Percentiles rank a stretch among this genome's conserved stretches.
phyloP scores from a whole-genome alignment of 2,329 filamentous ascomycete species.

The Penicillium brevicompactum region DNA sequence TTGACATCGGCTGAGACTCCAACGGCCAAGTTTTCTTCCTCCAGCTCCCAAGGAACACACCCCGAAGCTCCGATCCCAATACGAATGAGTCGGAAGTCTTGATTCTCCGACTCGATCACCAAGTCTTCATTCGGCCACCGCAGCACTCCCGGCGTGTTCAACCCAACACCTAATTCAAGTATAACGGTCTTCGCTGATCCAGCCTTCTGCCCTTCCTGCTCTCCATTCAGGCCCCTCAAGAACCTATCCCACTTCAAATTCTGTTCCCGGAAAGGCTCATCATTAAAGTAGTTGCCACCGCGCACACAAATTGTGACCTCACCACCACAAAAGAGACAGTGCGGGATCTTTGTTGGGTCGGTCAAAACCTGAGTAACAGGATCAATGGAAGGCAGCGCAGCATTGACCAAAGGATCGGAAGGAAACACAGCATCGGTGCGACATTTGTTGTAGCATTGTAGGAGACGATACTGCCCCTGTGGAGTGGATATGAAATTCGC shows the following conservation, averaged over 20 bases:
- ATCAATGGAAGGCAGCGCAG: constrained; percentile 20
- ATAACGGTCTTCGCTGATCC: constrained; percentile 10
- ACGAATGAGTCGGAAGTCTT: constrained; percentile 16
- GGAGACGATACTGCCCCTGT: constrained; percentile 22
- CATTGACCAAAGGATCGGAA: constrained; percentile 19
- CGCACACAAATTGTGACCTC: constrained; percentile 25
- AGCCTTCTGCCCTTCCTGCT: too few relatives aligned
- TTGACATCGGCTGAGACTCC: constrained; percentile 9
- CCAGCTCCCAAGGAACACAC: constrained; percentile 22
- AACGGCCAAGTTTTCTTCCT: constrained; percentile 16
- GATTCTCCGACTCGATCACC: constrained; percentile 7
- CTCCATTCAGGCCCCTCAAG: not conserved
- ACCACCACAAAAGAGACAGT: constrained; percentile 19
- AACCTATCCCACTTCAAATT: constrained; percentile 17
- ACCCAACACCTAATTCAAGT: constrained; percentile 24
- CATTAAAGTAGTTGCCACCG: constrained; percentile 25
- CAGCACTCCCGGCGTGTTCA: constrained; percentile 26
- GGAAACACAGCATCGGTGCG: constrained; percentile 19
- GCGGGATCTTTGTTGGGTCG: constrained; percentile 14
- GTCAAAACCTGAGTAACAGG: constrained; percentile 14
- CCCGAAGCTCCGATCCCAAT: constrained; percentile 22
- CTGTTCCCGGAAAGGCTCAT: constrained; percentile 9
- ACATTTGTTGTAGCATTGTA: constrained; percentile 26
- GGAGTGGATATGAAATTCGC: constrained; percentile 17
- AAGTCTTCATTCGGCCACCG: constrained; percentile 26